These are phyloP conservation scores for Phytophthora sp. DNA, from an alignment of 352 stramenopile genomes.

Conservation along the genomic window DNA sequence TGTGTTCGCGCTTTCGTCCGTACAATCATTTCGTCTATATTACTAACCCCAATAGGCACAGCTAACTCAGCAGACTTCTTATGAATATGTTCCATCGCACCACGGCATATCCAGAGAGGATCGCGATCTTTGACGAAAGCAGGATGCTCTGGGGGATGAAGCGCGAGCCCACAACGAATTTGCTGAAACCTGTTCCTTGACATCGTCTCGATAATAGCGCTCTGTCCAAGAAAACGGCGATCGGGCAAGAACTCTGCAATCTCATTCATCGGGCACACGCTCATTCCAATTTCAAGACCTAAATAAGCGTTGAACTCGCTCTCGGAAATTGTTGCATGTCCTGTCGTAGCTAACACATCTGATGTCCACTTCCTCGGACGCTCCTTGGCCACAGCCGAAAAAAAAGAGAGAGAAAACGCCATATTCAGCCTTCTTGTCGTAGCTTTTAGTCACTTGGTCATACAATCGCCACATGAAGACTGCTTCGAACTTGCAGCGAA, in stretches of 20 bases:
- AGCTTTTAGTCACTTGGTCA: neutral
- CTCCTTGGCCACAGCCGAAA: neutral
- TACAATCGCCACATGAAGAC: conserved; percentile 1
- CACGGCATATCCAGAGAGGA: too few relatives aligned
- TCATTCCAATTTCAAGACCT: conserved; percentile 19
- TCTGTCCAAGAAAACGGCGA: conserved; percentile 1
- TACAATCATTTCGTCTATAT: neutral
- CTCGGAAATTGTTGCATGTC: neutral
- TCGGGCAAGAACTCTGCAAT: conserved; percentile 19
- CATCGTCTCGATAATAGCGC: conserved; percentile 17
- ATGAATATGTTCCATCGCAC: too few relatives aligned
- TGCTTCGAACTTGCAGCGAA: neutral
- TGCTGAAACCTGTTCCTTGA: conserved; percentile 14
- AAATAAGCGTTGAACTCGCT: conserved; percentile 21
- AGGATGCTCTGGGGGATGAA: conserved; percentile 1
- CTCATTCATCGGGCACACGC: conserved; percentile 12
- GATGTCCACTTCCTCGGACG: conserved; percentile 6
- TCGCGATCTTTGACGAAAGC: neutral
- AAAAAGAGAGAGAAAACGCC: conserved; percentile 20
- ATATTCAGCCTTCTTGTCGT: conserved; percentile 13
- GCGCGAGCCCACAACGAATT: neutral
- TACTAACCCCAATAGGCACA: too few relatives aligned
- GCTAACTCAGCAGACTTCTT: too few relatives aligned
- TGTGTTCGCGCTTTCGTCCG: too few relatives aligned
- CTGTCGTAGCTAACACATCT: neutral